Conservation (phyloP, 805 yeast species). For the Tetrapisispora phaffii region DNA sequence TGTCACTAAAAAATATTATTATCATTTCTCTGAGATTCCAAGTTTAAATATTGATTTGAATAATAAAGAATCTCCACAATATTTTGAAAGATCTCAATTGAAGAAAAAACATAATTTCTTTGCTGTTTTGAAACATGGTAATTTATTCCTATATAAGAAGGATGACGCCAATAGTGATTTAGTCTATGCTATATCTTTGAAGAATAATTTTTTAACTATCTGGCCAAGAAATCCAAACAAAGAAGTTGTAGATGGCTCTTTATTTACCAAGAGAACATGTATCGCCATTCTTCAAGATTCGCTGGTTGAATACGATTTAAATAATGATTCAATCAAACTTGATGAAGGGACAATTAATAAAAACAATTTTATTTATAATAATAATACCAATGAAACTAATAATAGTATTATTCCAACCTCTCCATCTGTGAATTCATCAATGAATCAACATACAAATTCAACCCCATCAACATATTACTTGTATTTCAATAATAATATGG, state of each 20-base stretch:
- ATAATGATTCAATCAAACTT: constrained; percentile 3
- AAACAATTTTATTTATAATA: background rate
- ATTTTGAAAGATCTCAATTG: constrained; percentile 26
- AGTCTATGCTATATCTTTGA: constrained; percentile 69
- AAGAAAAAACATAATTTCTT: constrained; percentile 46
- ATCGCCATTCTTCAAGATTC: constrained; percentile 55
- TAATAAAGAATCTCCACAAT: constrained; percentile 6
- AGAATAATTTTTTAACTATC: constrained; percentile 57
- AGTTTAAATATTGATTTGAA: constrained; percentile 4
- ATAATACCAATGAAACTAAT: background rate
- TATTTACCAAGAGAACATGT: constrained; percentile 73
- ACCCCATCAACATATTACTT: constrained; percentile 39
- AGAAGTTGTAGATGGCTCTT: constrained; percentile 48
- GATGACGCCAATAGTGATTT: constrained; percentile 37
- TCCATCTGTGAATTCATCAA: background rate
- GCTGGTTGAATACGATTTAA: constrained; percentile 13
- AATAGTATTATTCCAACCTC: background rate
- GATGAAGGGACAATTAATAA: constrained; percentile 1
- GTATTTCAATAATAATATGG: constrained; percentile 66
- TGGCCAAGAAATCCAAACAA: constrained; percentile 68
- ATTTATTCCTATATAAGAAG: constrained; percentile 73
- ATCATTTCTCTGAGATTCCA: constrained; percentile 24
- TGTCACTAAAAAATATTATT: constrained; percentile 70
- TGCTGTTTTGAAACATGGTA: constrained; percentile 77
- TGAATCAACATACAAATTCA: background rate